Percentiles rank a stretch among this genome's conserved stretches.
These are phyloP conservation scores for Pythium brassicae DNA, from an alignment of 352 stramenopile genomes.

Conservation along the genomic window DNA sequence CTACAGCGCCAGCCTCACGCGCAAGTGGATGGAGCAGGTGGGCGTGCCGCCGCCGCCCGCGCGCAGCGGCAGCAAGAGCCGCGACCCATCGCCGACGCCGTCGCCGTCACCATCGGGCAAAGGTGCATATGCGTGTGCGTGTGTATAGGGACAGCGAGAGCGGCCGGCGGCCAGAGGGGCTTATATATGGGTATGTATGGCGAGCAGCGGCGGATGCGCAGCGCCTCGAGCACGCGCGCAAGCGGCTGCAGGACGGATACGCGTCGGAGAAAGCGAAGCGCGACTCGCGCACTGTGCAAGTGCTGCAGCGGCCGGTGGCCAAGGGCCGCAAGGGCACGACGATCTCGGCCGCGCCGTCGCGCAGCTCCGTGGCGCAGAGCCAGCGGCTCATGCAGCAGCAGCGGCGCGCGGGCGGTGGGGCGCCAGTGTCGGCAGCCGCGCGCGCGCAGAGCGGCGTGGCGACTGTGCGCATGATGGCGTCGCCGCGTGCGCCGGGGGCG, in stretches of 20 bases:
- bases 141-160: no score
- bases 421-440: constrained; percentile 22
- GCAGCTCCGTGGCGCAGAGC: constrained; percentile 42
- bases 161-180: no score
- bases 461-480: constrained; percentile 5
- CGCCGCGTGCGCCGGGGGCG: neutral
- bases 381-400: constrained; percentile 26
- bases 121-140: neutral
- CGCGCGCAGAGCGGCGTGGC: constrained; percentile 11
- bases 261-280: constrained; percentile 63
- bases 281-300: constrained; percentile 69
- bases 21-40: constrained; percentile 80
- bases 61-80: constrained; percentile 2
- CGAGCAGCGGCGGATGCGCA: constrained; percentile 22
- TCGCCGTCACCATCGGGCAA: constrained; percentile 4
- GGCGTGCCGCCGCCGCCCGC: constrained; percentile 27
- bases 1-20: constrained; percentile 77
- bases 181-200: neutral
- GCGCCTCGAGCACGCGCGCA: constrained; percentile 62
- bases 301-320: constrained; percentile 51
- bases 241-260: constrained; percentile 74
- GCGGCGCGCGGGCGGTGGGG: constrained; percentile 13
- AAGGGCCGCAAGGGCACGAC: constrained; percentile 52
- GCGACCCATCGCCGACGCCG: constrained; percentile 1
- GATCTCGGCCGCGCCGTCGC: constrained; percentile 56